Evolutionary conservation across 805 yeast genomes (phyloP).

Genomic region (Blastobotrys muscicola): DNA sequence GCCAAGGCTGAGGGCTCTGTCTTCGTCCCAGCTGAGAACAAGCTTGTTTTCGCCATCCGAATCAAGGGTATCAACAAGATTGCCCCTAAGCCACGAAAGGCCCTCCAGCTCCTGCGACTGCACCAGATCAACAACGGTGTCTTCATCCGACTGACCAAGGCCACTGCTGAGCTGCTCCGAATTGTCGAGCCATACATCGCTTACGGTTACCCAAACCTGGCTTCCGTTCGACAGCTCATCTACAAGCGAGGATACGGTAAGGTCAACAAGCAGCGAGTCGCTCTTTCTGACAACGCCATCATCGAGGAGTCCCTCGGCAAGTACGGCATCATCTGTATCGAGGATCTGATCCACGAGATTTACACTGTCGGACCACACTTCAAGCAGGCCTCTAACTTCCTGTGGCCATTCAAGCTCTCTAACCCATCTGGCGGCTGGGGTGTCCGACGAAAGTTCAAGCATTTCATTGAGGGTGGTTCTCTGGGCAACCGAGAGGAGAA

Average conservation of each 20-base stretch:
- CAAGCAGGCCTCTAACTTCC: conserved; percentile 78
- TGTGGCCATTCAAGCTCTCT: conserved; percentile 79
- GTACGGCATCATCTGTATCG: conserved; percentile 66
- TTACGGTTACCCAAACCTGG: conserved; percentile 70
- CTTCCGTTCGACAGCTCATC: conserved; percentile 62
- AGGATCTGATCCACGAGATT: conserved; percentile 74
- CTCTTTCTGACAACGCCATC: conserved; percentile 61
- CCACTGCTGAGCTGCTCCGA: conserved; percentile 66
- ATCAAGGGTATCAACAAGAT: conserved; percentile 99
- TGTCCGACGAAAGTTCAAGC: conserved; percentile 70
- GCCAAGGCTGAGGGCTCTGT: conserved; percentile 90
- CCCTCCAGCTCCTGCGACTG: conserved; percentile 63
- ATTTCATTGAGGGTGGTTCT: conserved; percentile 79
- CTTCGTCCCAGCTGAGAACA: conserved; percentile 88
- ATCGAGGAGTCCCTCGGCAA: conserved; percentile 63
- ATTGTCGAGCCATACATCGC: conserved; percentile 76
- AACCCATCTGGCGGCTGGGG: conserved; percentile 82
- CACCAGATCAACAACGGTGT: conserved; percentile 76
- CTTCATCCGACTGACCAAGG: conserved; percentile 70
- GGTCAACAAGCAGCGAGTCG: conserved; percentile 68
- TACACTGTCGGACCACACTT: conserved; percentile 78
- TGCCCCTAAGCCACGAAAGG: conserved; percentile 99
- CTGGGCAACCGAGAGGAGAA: conserved; percentile 74
- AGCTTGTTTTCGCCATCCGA: conserved; percentile 92
- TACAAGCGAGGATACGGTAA: conserved; percentile 84